Conservation (phyloP, 2,329 filamentous ascomycete species). For the Dactylella cylindrospora region DNA sequence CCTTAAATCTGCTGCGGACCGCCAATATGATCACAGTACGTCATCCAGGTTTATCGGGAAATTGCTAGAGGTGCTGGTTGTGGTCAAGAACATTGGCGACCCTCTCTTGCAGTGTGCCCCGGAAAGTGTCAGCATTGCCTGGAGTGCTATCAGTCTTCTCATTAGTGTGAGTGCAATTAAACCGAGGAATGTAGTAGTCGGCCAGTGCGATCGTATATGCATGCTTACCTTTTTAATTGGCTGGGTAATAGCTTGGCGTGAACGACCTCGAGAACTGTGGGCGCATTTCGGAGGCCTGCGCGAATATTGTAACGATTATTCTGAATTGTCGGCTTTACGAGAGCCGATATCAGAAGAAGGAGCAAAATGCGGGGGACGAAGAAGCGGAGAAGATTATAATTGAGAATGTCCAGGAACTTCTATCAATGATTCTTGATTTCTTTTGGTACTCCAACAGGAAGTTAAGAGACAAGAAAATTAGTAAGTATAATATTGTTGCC, state of each 20-base stretch:
- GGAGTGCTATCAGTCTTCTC: constrained; percentile 17
- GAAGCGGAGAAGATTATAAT: constrained; percentile 38
- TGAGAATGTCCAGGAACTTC: constrained; percentile 24
- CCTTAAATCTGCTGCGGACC: constrained; percentile 23
- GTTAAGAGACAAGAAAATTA: constrained; percentile 37
- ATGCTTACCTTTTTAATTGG: neutral
- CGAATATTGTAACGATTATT: constrained; percentile 14
- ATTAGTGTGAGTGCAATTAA: constrained; percentile 2
- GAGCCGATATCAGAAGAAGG: constrained; percentile 28
- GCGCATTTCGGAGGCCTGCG: constrained; percentile 12
- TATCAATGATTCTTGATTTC: constrained; percentile 33
- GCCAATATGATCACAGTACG: constrained; percentile 18
- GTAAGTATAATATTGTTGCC: constrained; percentile 25
- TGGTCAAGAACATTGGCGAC: constrained; percentile 18
- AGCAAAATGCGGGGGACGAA: neutral
- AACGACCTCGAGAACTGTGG: constrained; percentile 22
- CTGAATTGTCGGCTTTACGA: constrained; percentile 19
- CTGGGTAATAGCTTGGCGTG: constrained; percentile 7
- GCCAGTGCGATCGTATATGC: no score
- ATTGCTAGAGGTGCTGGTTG: constrained; percentile 3
- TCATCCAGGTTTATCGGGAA: constrained; percentile 19
- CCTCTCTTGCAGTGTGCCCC: constrained; percentile 21
- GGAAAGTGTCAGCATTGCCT: constrained; percentile 17
- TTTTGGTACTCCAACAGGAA: constrained; percentile 40
- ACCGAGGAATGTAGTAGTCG: no score